These are phyloP conservation scores for Diplotaxis tenuifolia DNA, from an alignment of 345 rosid species.

Conservation along the genomic window DNA sequence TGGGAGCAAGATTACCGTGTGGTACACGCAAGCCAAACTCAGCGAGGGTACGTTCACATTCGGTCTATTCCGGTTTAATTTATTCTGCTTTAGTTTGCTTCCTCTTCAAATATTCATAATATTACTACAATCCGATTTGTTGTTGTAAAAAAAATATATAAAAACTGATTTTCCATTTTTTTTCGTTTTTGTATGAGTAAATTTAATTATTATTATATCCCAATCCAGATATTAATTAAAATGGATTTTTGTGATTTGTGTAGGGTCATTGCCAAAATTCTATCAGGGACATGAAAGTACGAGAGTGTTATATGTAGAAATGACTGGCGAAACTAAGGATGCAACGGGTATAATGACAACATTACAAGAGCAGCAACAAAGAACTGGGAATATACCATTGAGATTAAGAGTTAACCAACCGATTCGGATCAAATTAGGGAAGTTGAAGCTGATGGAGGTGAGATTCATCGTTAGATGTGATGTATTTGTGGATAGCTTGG, in stretches of 20 bases:
- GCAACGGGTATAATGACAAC: slow-evolving; percentile 40
- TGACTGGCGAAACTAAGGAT: slow-evolving; percentile 58
- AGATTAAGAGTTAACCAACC: slow-evolving; percentile 65
- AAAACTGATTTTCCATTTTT: background rate
- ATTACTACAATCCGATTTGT: background rate
- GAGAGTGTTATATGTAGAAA: slow-evolving; percentile 53
- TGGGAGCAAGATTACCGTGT: slow-evolving; percentile 68
- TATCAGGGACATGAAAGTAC: slow-evolving; percentile 86
- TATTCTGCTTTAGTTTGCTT: slow-evolving; percentile 8
- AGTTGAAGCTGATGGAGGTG: slow-evolving; percentile 58
- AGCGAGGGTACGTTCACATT: slow-evolving; percentile 43
- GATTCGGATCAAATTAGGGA: slow-evolving; percentile 75
- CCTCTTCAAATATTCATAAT: background rate
- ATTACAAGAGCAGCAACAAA: slow-evolving; percentile 24
- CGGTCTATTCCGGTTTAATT: slow-evolving; percentile 1
- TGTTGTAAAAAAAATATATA: background rate
- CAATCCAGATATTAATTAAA: background rate
- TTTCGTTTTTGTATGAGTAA: background rate
- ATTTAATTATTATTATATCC: background rate
- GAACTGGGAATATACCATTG: slow-evolving; percentile 42
- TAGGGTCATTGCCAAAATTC: slow-evolving; percentile 73
- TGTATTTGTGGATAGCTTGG: slow-evolving; percentile 50
- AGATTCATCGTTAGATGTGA: slow-evolving; percentile 60
- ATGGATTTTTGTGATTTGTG: background rate
- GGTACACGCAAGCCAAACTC: slow-evolving; percentile 48